phyloP scores from a whole-genome alignment of 1,284 basidiomycete genomes.

The Sporisorium exsertum region DNA sequence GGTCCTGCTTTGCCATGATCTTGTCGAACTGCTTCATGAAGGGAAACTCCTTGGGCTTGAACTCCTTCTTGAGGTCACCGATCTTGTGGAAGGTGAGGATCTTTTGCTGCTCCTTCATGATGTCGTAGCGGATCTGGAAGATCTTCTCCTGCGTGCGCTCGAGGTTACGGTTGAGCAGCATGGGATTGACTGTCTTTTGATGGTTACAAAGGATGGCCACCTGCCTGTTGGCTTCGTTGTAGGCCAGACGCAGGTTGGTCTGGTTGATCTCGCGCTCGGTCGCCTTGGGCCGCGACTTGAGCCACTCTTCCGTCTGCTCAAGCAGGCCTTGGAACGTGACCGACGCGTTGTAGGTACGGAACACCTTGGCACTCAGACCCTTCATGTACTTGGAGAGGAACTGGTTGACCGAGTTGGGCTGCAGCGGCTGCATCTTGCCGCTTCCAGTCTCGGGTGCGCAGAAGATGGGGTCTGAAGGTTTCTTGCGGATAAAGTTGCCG shows the following conservation, averaged over 20 bases:
- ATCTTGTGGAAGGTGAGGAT: slow-evolving; percentile 72
- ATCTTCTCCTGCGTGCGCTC: slow-evolving; percentile 59
- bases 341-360: slow-evolving; percentile 69
- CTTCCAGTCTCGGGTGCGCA: slow-evolving; percentile 69
- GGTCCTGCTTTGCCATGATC: slow-evolving; percentile 83
- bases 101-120: slow-evolving; percentile 68
- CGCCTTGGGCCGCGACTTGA: slow-evolving; percentile 54
- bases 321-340: slow-evolving; percentile 68
- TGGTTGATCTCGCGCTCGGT: slow-evolving; percentile 63
- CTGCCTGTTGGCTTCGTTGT: slow-evolving; percentile 68
- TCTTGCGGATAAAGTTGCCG: slow-evolving; percentile 83
- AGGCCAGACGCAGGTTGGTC: slow-evolving; percentile 64
- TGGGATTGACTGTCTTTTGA: slow-evolving; percentile 68
- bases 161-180: slow-evolving; percentile 56
- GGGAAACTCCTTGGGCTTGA: slow-evolving; percentile 74
- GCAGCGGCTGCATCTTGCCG: slow-evolving; percentile 54
- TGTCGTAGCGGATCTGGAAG: slow-evolving; percentile 65
- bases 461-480: slow-evolving; percentile 88
- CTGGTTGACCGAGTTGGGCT: slow-evolving; percentile 64
- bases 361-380: slow-evolving; percentile 68
- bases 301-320: slow-evolving; percentile 66
- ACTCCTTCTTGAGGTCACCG: slow-evolving; percentile 74
- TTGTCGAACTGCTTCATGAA: slow-evolving; percentile 72
- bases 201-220: slow-evolving; percentile 69
- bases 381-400: slow-evolving; percentile 67